Base-by-base conservation (phyloP, 1,139 yeast genomes). In the Starmera stellimalicola region DNA sequence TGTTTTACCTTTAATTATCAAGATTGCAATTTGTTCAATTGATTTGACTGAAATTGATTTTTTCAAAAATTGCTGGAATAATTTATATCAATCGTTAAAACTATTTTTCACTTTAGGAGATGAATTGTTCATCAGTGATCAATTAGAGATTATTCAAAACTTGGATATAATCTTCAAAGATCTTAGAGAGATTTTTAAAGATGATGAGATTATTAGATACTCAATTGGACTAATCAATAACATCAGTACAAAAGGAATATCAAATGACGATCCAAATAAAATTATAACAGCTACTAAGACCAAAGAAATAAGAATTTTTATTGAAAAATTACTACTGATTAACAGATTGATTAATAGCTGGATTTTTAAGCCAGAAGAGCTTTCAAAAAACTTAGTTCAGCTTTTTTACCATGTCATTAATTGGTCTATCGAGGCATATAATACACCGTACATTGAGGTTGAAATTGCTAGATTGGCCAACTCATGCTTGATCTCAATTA, bases 391-490 rank as follows among this genome's bases (percentile, higher is more conserved):
- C 27, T 59, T 77, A 29, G 61, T 66, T 9, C 50, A 53, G 11
- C 62, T 81, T 47, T 58, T 77, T 22, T 59, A 68, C 6, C 62
- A 65, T 35, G 57, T 81, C 16, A 67, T 81, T 18, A 65, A 65
- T 33, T 77, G 91, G 85, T 62, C 80, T 1, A 60, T 78, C 60
- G 73, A 74, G 37, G 73, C 78, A 4, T 67, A 75, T 29, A 52
- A 37, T 19, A 37, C 63, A 35, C 71, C 73, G 7, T 65, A 68
- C 3, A 57, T 64, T 15, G 83, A 77, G 47, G 47, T 72, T 24
- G 78, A 73, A 31, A 75, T 78, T 16, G 55, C 75, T 4, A 65
- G 93, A 54, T 59, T 80, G 43, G 79, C 87, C 0, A 68, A 73
- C 41, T 70, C 78, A 27, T 62, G 77, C 20, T 50, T 78, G 43